phyloP scores from a whole-genome alignment of 257 asterid genomes.

The Rubia yunnanensis region DNA sequence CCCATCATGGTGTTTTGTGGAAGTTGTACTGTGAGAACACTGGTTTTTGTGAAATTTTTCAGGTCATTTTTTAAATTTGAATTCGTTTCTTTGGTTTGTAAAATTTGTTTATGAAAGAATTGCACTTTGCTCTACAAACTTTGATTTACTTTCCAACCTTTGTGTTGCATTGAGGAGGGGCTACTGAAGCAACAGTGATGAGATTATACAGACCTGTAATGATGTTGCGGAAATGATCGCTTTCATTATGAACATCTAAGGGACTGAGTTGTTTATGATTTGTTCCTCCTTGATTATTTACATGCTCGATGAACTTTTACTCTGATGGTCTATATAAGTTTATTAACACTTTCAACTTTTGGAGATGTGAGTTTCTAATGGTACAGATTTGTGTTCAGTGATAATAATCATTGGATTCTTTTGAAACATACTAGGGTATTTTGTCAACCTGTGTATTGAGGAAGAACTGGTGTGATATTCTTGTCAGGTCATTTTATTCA shows the following conservation, averaged over 20 bases:
- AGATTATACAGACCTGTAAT: constrained; percentile 27
- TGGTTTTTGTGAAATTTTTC: neutral
- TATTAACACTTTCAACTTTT: no score
- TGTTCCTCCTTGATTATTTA: neutral
- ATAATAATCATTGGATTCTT: neutral
- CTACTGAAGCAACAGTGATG: constrained; percentile 14
- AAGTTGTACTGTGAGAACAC: neutral
- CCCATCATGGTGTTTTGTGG: neutral
- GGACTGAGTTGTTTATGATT: constrained; percentile 22
- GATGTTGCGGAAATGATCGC: constrained; percentile 21
- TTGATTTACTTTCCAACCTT: neutral
- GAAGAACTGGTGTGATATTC: no score
- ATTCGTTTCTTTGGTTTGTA: neutral
- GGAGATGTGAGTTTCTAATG: no score
- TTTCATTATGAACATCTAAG: constrained; percentile 24
- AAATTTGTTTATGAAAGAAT: neutral
- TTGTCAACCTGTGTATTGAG: neutral
- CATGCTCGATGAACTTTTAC: no score
- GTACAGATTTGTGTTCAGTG: no score
- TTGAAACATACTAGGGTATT: neutral
- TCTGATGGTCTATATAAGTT: no score
- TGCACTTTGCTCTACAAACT: neutral
- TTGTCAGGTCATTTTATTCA: neutral
- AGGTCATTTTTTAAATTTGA: neutral
- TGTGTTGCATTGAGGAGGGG: neutral